Evolutionary conservation across 2,329 filamentous ascomycete species (phyloP), one percentile per base, ranked within the genome.

Genomic region (Acrodontium crateriforme): DNA sequence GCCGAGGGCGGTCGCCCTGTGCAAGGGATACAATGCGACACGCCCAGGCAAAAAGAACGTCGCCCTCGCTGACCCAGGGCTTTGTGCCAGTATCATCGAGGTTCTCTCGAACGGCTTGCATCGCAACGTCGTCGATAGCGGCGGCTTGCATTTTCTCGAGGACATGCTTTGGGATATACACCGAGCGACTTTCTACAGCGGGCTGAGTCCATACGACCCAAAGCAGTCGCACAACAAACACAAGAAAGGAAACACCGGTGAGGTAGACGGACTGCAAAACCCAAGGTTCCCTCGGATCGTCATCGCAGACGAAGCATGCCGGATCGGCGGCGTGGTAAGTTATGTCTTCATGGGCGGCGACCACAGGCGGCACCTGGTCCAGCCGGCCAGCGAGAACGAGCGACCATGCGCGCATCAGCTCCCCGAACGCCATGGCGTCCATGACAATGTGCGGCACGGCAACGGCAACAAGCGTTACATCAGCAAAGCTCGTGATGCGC

Each of bases 401-500:
- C 0, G 51, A 60, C 66, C 65, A 70, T 6, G 53, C 58, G 1
- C 53, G 37, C 3, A 69, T 36, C 6, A 71, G 44, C 1, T 47
- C 54, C 3, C 46, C 39, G 16, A 52, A 50, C 3, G 61, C 64
- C 37, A 63, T 51, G 3, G 51, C 59, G 34, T 69, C 66, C 32
- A 59, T 56, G 5, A 67, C 41, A 0, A 56, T 58, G 40, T 71
- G 67, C 2, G 60, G 56, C 47, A 55, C 66, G 2, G 49, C 47
- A 1, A 70, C 35, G 0, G 53, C 51, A 2, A 71, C 47, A 0
- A 70, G 41, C 0, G 67, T 71, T 0, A 61, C 59, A 31, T 71
- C 59, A 3, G 38, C 41, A 39, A 71, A 70, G 0, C 56, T 55
- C 3, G 58, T 55, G 22, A 69, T 48, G 34, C 65, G 61, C 4